Conservation (phyloP, 371 early-diverging fungal genomes). For the Mortierella polycephala region DNA sequence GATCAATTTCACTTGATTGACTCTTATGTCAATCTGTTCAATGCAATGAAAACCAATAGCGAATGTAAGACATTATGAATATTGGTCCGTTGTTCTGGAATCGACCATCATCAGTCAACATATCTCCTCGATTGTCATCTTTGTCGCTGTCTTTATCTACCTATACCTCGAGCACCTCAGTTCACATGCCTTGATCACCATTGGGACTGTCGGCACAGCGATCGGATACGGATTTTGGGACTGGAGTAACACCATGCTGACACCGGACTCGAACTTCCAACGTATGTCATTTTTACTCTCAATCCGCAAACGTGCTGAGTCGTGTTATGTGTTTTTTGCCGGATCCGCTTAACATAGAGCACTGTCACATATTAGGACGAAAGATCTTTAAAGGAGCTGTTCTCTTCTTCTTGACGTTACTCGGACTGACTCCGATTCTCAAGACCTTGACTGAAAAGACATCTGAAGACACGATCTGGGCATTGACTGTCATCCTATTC, state of each 20-base stretch:
- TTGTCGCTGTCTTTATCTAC: constrained; percentile 87
- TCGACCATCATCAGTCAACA: constrained; percentile 88
- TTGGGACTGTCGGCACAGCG: constrained; percentile 67
- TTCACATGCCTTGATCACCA: constrained; percentile 67
- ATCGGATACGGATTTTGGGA: constrained; percentile 79
- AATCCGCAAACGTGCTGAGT: not conserved
- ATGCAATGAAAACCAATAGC: constrained; percentile 40
- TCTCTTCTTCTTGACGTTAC: constrained; percentile 80
- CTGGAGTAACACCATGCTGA: constrained; percentile 61
- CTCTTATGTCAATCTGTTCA: not conserved
- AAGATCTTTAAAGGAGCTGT: constrained; percentile 78
- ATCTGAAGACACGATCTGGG: constrained; percentile 95
- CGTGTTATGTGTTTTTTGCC: not conserved
- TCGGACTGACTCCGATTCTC: constrained; percentile 92
- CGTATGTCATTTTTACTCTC: constrained; percentile 51
- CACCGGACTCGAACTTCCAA: constrained; percentile 61
- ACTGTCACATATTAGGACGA: constrained; percentile 50
- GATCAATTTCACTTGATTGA: not conserved
- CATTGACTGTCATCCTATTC: constrained; percentile 86
- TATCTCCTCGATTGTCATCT: constrained; percentile 82
- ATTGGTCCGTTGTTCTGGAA: constrained; percentile 77
- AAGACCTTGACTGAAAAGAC: constrained; percentile 92
- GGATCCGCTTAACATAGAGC: no score
- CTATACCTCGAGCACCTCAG: constrained; percentile 69
- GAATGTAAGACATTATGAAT: constrained; percentile 79